Conservation (phyloP, 768 basidiomycete genomes). For the Fibroporia radiculosa region DNA sequence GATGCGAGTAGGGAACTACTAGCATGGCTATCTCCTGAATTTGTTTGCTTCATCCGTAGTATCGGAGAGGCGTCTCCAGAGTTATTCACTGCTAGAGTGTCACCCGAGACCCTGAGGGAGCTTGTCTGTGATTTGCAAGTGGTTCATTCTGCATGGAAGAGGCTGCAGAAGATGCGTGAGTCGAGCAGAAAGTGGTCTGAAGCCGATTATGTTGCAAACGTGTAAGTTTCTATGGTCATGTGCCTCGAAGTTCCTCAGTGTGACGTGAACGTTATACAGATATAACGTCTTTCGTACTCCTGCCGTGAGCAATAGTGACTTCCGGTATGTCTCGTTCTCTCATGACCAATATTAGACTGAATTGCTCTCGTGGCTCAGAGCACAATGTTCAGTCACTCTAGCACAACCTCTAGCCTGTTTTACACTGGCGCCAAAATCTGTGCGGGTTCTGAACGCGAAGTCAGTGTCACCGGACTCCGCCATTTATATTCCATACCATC, state of each 20-base stretch:
- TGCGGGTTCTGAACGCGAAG: slow-evolving; percentile 38
- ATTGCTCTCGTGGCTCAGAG: slow-evolving; percentile 22
- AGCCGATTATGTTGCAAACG: slow-evolving; percentile 46
- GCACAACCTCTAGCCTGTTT: slow-evolving; percentile 32
- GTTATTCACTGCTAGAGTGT: slow-evolving; percentile 30
- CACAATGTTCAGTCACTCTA: slow-evolving; percentile 40
- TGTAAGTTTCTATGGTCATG: slow-evolving; percentile 29
- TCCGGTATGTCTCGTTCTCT: slow-evolving; percentile 28
- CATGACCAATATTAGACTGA: neutral
- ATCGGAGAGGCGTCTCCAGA: slow-evolving; percentile 28
- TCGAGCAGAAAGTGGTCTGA: slow-evolving; percentile 44
- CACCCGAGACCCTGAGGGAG: slow-evolving; percentile 14
- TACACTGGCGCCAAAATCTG: slow-evolving; percentile 21
- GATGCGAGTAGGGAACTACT: neutral
- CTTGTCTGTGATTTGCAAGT: slow-evolving; percentile 31
- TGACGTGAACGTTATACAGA: slow-evolving; percentile 17
- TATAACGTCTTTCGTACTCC: slow-evolving; percentile 44
- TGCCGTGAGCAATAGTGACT: slow-evolving; percentile 33
- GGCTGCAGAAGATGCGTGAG: slow-evolving; percentile 34
- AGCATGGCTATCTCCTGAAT: neutral
- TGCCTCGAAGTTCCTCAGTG: neutral
- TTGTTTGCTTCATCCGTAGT: slow-evolving; percentile 20
- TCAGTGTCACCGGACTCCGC: slow-evolving; percentile 41
- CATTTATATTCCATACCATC: slow-evolving; percentile 35
- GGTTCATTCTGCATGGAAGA: slow-evolving; percentile 40